These are phyloP conservation scores for Pleoardoris graminearum DNA, from an alignment of 2,329 filamentous ascomycete species.

Conservation along the genomic window DNA sequence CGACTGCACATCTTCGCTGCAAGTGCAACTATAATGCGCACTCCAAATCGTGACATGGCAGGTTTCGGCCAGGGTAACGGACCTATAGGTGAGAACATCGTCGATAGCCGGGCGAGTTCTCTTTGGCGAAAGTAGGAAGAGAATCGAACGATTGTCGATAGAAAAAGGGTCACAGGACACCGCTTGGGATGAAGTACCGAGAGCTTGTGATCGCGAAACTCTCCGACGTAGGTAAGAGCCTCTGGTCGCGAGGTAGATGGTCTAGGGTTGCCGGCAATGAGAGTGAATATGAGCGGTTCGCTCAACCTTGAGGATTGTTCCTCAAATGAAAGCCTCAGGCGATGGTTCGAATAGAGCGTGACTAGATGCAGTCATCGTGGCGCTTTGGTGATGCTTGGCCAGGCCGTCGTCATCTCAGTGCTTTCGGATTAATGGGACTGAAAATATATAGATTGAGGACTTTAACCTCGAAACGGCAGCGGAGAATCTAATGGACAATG, in stretches of 20 bases:
- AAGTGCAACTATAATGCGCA: slow-evolving; percentile 4
- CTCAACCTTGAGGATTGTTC: slow-evolving; percentile 6
- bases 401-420: slow-evolving; percentile 10
- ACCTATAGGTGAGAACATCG: slow-evolving; percentile 5
- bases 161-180: slow-evolving; percentile 5
- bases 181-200: background rate
- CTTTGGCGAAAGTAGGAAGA: too few species aligned
- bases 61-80: slow-evolving; percentile 9
- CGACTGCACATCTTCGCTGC: slow-evolving; percentile 22
- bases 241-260: background rate
- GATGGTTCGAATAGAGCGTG: slow-evolving; percentile 13
- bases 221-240: background rate
- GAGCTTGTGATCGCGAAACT: background rate
- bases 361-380: slow-evolving; percentile 16
- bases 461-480: slow-evolving; percentile 32
- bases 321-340: slow-evolving; percentile 13
- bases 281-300: background rate
- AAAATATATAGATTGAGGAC: slow-evolving; percentile 20
- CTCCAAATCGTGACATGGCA: slow-evolving; percentile 1
- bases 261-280: slow-evolving; percentile 4
- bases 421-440: slow-evolving; percentile 17
- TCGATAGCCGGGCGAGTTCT: too few species aligned
- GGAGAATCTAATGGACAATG: slow-evolving; percentile 17
- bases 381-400: slow-evolving; percentile 13
- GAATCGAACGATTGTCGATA: background rate